Conservation (phyloP, 805 yeast genomes). For the Starmerella stellata region DNA sequence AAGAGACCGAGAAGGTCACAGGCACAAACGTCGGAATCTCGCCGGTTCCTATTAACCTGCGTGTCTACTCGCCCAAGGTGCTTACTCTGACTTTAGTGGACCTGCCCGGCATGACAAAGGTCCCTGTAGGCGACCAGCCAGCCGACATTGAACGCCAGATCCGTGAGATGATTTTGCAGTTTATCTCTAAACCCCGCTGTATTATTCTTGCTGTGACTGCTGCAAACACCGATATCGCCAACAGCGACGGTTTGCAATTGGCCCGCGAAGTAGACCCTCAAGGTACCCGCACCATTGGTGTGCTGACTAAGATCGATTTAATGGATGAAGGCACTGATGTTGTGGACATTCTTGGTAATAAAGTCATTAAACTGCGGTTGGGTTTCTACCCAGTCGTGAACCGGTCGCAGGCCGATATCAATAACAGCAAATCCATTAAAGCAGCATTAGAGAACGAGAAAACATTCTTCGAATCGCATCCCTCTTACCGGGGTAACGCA, state of each 20-base stretch:
- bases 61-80: conserved; percentile 86
- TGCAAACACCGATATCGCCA: conserved; percentile 92
- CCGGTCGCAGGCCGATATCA: conserved; percentile 94
- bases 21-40: conserved; percentile 68
- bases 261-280: conserved; percentile 98
- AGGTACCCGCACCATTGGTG: conserved; percentile 91
- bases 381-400: conserved; percentile 96
- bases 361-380: conserved; percentile 84
- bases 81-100: conserved; percentile 87
- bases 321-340: conserved; percentile 99
- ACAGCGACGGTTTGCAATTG: conserved; percentile 85
- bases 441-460: conserved; percentile 71
- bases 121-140: conserved; percentile 98
- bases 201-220: conserved; percentile 87
- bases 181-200: conserved; percentile 88
- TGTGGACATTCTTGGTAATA: conserved; percentile 81
- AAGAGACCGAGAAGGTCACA: conserved; percentile 73
- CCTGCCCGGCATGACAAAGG: conserved; percentile 93
- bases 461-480: conserved; percentile 67
- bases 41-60: conserved; percentile 76
- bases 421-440: conserved; percentile 67
- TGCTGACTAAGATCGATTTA: conserved; percentile 82
- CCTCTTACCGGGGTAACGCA: conserved; percentile 80
- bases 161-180: conserved; percentile 80
- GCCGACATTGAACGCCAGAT: conserved; percentile 90